Evolutionary conservation across 2,329 filamentous ascomycete species (phyloP), one percentile per base, ranked within the genome.

Genomic region (Colletotrichum sp.): DNA sequence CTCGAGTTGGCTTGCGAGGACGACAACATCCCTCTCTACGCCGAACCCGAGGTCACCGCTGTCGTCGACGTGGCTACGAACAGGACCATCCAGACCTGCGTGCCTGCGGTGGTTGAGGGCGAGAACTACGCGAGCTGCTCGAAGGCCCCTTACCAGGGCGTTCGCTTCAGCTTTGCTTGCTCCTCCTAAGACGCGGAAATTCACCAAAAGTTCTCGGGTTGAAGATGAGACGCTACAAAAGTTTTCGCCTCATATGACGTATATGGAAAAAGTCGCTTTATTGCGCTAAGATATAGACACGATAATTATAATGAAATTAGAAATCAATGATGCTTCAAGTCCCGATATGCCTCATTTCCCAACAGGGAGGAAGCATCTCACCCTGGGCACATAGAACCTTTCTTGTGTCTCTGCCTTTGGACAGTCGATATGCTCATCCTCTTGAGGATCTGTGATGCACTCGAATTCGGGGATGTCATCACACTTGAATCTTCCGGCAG

Each of bases 101-200:
- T 73, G 0, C 70, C 70, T 2, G 44, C 62, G 88, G 95, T 98
- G 13, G 98, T 98, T 85, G 97, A 98, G 88, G 96, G 96, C 16
- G 96, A 98, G 85, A 94, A 94, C 34, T 97, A 93, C 82, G 81
- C 89, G 9, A 98, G 94, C 24, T 69, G 67, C 55, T 60, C 67
- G 21, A 39, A 34, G 16, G 30, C 6, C 18, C 24, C 16, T 28
- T 24, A 16, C 16, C 52, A 60, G 55, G 67, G 34, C n/a, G 52
- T 69, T 10, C 21, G 18, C 5, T 67, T 24, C 39, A 52, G 32
- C 36, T 67, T 69, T 62, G 67, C 67, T 30, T 69, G 67, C 55
- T 32, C 52, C 18, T 26, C 64, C 0, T 67, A 24, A 67, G 5
- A 34, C 32, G 13, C 8, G 6, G 24, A 24, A 59, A n/a, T 30